Base-by-base conservation (phyloP, 148 eudicot genomes). In the Simmondsia chinensis region DNA sequence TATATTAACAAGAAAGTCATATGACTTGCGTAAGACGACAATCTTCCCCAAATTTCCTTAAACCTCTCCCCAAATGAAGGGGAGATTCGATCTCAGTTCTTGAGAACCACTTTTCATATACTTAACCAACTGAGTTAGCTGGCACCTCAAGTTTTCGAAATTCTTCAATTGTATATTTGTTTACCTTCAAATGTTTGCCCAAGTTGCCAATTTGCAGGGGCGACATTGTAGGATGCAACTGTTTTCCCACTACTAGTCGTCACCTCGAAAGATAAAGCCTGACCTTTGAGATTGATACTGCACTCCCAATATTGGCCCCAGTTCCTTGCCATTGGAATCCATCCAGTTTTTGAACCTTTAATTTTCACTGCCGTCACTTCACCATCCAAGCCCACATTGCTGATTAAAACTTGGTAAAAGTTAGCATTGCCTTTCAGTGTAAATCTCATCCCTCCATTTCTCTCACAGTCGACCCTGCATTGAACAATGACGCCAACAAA, bases 221-320 rank as follows among this genome's bases (percentile, higher is more conserved):
- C 94, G 24, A 83, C 83, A 59, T 64, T 75, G 42, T 72, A 79
- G 12, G 82, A 78, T 5, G 70, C 46, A 11, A 83, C 58, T 2
- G 76, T 59, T 20, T 25, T 68, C 19, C 75, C 70, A 18, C 48
- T 59, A 56, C 87, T 65, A 5, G 67, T 65, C 7, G 69, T 76
- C 0, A 83, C 80, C 63, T 83, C 94, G 5, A 83, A 79, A 2
- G 94, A 83, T 10, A 83, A 18, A 1, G 83, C 60, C 54, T 83
- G 94, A 1, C 83, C 80, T 24, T 61, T 64, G 30, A 83, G 75
- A 46, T 83, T 60, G 43, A 75, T 49, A 45, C 57, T 72, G 33
- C 61, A 61, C 22, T 79, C 75, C 94, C 94, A 83, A 33, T 61
- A 69, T 17, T 83, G 94, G 5, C 94, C 94, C 94, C 94, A 83